Conservation (phyloP, 1,284 basidiomycete genomes). For the Takashimella koratensis region DNA sequence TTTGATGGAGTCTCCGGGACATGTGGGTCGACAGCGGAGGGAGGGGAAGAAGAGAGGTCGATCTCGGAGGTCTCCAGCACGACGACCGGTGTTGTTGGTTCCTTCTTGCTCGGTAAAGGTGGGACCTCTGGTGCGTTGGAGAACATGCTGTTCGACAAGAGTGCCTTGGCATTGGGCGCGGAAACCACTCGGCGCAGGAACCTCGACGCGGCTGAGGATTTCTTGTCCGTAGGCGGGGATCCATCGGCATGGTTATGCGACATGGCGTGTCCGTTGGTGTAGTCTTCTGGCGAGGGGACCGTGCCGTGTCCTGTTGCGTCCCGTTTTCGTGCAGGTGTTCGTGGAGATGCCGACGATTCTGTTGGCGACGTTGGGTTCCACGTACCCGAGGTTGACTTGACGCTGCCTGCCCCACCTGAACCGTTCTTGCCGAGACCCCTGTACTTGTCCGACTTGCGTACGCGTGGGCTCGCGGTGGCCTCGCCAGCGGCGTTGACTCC, state of each 20-base stretch:
- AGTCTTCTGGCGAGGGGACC: background rate
- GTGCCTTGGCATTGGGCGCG: slow-evolving; percentile 89
- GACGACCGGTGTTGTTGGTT: slow-evolving; percentile 22
- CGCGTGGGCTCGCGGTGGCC: background rate
- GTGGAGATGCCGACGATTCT: background rate
- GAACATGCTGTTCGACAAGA: slow-evolving; percentile 57
- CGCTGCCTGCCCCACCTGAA: background rate
- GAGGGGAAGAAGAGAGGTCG: slow-evolving; percentile 17
- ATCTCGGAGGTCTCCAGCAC: slow-evolving; percentile 15
- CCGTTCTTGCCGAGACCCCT: slow-evolving; percentile 15
- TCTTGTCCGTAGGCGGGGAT: slow-evolving; percentile 8
- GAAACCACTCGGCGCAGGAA: slow-evolving; percentile 93
- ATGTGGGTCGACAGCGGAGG: background rate
- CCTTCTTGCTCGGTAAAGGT: slow-evolving; percentile 26
- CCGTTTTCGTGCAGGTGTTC: background rate
- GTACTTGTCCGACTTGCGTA: slow-evolving; percentile 25
- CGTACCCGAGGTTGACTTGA: background rate
- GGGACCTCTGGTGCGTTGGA: slow-evolving; percentile 30
- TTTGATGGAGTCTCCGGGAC: background rate
- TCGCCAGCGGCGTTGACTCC: background rate
- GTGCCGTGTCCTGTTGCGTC: background rate
- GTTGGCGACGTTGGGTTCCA: background rate
- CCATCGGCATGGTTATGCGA: background rate
- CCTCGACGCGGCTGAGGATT: slow-evolving; percentile 57
- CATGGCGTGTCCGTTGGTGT: background rate